A percentile compares a stretch with the other conserved stretches of the same genome.
Conservation (phyloP, 2,329 filamentous ascomycete genomes). For the Ophiosphaerella narmari region DNA sequence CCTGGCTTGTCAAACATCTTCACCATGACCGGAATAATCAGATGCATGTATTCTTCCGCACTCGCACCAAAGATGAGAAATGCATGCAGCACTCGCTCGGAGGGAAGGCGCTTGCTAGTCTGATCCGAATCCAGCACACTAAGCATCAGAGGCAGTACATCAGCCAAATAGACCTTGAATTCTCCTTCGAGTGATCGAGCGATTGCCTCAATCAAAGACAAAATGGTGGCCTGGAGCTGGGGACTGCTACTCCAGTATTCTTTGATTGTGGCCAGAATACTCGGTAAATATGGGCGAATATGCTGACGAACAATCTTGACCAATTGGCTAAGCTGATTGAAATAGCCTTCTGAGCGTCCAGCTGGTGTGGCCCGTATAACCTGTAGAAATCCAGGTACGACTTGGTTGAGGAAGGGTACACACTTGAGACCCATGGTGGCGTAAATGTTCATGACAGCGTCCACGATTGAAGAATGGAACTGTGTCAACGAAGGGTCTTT, state of each 20-base stretch:
- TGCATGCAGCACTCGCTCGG: constrained; percentile 88
- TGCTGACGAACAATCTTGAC: constrained; percentile 96
- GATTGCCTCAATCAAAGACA: constrained; percentile 91
- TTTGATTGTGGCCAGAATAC: constrained; percentile 83
- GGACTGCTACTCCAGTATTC: constrained; percentile 87
- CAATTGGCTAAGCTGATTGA: constrained; percentile 91
- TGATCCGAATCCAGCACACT: constrained; percentile 87
- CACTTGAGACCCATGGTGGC: constrained; percentile 95
- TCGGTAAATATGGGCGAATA: constrained; percentile 85
- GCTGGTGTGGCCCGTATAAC: constrained; percentile 83
- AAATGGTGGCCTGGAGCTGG: constrained; percentile 85
- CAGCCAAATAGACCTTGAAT: constrained; percentile 94
- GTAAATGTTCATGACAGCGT: constrained; percentile 99
- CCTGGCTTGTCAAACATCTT: constrained; percentile 89
- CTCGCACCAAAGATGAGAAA: constrained; percentile 96
- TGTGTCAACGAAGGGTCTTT: constrained; percentile 88
- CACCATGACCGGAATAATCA: constrained; percentile 95
- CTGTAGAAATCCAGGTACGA: constrained; percentile 88
- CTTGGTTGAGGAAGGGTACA: constrained; percentile 89
- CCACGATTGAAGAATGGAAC: constrained; percentile 91
- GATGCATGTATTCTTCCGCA: constrained; percentile 97
- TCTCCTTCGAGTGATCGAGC: constrained; percentile 93
- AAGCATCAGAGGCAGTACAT: constrained; percentile 89
- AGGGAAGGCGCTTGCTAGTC: constrained; percentile 75
- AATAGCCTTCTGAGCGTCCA: constrained; percentile 88